phyloP scores from a whole-genome alignment of 805 yeast genomes.

The Soucietia sequanensis region DNA sequence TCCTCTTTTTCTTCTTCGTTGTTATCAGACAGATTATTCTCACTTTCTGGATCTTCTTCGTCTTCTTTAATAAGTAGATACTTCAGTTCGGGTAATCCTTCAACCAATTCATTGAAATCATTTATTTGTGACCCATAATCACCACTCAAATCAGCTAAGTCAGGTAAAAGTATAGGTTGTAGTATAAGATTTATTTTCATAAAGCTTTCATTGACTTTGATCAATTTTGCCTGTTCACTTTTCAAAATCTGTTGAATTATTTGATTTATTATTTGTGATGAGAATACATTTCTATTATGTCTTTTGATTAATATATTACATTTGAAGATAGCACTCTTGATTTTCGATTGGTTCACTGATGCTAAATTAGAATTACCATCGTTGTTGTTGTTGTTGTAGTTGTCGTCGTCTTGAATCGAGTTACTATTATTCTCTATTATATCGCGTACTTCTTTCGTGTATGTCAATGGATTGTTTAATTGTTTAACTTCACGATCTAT shows the following conservation, averaged over 20 bases:
- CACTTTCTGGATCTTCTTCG: background rate
- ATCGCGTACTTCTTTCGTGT: background rate
- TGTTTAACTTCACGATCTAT: slow-evolving; percentile 2
- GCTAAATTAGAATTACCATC: background rate
- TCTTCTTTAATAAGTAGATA: slow-evolving; percentile 21
- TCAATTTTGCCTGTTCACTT: slow-evolving; percentile 28
- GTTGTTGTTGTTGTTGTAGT: background rate
- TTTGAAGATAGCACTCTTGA: slow-evolving; percentile 5
- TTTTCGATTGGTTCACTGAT: slow-evolving; percentile 2
- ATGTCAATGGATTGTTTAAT: background rate
- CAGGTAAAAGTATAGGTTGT: slow-evolving; percentile 29
- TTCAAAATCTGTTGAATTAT: slow-evolving; percentile 36
- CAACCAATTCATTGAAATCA: slow-evolving; percentile 22
- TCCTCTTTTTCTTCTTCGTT: slow-evolving; percentile 7
- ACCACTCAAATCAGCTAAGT: slow-evolving; percentile 12
- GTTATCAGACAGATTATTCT: slow-evolving; percentile 1
- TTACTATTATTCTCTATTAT: background rate
- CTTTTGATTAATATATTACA: slow-evolving; percentile 12
- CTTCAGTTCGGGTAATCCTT: slow-evolving; percentile 33
- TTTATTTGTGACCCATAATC: slow-evolving; percentile 11
- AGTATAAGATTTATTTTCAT: slow-evolving; percentile 16
- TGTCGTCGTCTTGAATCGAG: background rate
- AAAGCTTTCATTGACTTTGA: slow-evolving; percentile 26
- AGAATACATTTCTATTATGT: slow-evolving; percentile 26
- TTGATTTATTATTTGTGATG: slow-evolving; percentile 32